A percentile compares a stretch with the other conserved stretches of the same genome.
Evolutionary conservation across 371 early-diverging fungal species (phyloP).

Genomic region (Mucor irregularis): DNA sequence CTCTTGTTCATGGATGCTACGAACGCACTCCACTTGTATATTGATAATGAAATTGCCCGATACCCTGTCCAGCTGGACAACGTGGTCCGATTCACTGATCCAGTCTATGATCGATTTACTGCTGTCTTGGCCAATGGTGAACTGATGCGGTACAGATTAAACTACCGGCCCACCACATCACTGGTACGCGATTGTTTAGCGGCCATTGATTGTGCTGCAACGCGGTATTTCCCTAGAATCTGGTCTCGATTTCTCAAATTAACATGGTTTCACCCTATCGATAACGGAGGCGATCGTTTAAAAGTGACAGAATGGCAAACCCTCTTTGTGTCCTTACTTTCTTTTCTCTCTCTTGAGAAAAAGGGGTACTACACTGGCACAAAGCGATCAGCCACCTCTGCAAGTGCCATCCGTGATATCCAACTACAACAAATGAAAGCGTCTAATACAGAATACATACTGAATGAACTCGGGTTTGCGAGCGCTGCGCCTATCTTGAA

Average conservation of each 20-base stretch:
- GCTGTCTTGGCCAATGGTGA: conserved; percentile 25
- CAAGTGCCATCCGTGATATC: neutral
- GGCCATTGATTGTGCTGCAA: conserved; percentile 50
- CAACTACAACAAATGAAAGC: conserved; percentile 6
- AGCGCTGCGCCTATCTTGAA: neutral
- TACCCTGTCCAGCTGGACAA: conserved; percentile 4
- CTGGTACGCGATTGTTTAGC: conserved; percentile 49
- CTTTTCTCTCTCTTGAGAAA: conserved; percentile 38
- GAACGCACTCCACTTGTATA: neutral
- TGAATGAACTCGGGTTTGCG: neutral
- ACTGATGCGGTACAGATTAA: conserved; percentile 36
- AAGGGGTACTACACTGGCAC: neutral
- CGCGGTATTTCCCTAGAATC: conserved; percentile 19
- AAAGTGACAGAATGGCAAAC: conserved; percentile 52
- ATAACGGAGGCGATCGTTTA: neutral
- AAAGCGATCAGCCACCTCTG: neutral
- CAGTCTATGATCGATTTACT: conserved; percentile 50
- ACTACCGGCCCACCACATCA: conserved; percentile 35
- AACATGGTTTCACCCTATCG: neutral
- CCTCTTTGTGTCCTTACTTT: conserved; percentile 54
- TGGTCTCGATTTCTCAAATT: conserved; percentile 13
- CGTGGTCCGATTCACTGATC: conserved; percentile 35
- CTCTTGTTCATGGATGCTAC: conserved; percentile 31
- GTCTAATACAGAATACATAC: conserved; percentile 2
- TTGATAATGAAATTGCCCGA: conserved; percentile 5